Percentiles rank a stretch among this genome's conserved stretches.
Conservation (phyloP, 148 eudicot genomes). For the Cornus controversa region DNA sequence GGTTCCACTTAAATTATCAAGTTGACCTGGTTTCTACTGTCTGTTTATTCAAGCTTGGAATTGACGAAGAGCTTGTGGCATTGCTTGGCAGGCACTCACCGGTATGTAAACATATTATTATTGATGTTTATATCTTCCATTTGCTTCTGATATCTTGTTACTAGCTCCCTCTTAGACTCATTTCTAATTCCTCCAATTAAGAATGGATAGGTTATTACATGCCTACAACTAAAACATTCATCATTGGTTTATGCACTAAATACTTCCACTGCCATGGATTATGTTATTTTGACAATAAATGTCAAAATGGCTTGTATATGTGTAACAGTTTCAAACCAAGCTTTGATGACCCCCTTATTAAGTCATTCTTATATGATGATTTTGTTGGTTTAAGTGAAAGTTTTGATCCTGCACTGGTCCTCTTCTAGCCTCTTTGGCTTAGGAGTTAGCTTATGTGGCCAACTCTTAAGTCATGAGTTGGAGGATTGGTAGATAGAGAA, state of each 20-base stretch:
- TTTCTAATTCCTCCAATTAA: background rate
- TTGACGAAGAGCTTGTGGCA: constrained; percentile 93
- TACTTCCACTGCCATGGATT: background rate
- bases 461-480: no score
- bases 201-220: no score
- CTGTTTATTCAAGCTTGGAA: constrained; percentile 84
- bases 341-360: no score
- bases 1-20: background rate
- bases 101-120: constrained; percentile 35
- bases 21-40: constrained; percentile 4
- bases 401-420: background rate
- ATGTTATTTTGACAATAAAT: background rate
- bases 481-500: no score
- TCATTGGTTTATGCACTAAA: background rate
- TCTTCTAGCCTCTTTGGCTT: no score
- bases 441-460: no score
- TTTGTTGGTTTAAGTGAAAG: background rate
- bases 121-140: no score
- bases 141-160: background rate
- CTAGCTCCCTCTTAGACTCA: background rate
- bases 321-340: no score
- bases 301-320: no score
- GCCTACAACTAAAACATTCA: background rate
- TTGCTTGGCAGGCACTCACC: constrained; percentile 80
- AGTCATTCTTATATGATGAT: background rate